Percentiles rank a stretch among this genome's conserved stretches.
Evolutionary conservation across 1,284 basidiomycete genomes (phyloP).

Genomic region (Ceratobasidium theobromae): DNA sequence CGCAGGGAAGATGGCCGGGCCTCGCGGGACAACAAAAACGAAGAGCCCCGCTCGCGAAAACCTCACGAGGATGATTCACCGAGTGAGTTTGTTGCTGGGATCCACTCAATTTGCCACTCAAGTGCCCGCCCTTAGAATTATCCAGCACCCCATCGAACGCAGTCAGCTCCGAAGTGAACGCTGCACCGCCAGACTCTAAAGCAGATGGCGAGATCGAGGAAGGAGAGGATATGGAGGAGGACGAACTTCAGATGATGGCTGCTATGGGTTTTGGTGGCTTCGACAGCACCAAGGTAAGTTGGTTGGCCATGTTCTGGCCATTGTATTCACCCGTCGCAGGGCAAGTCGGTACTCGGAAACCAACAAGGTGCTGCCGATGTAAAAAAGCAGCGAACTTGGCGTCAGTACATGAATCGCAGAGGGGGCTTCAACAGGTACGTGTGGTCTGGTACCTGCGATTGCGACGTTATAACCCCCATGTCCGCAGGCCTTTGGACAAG

Average conservation of each 20-base stretch:
- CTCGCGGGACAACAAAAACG: constrained; percentile 25
- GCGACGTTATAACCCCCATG: constrained; percentile 35
- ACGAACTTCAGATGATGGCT: constrained; percentile 81
- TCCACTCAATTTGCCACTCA: too few relatives aligned
- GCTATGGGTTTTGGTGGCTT: constrained; percentile 92
- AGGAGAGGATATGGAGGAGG: constrained; percentile 65
- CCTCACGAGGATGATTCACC: constrained; percentile 40
- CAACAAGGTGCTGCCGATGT: constrained; percentile 73
- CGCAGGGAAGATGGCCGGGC: constrained; percentile 37
- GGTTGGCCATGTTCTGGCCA: background rate
- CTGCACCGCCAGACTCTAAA: constrained; percentile 44
- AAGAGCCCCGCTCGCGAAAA: constrained; percentile 8
- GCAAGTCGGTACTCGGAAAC: constrained; percentile 77
- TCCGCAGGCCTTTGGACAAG: constrained; percentile 64
- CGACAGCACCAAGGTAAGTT: constrained; percentile 80
- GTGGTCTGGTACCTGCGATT: background rate
- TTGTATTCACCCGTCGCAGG: constrained; percentile 49
- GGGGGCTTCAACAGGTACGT: constrained; percentile 89
- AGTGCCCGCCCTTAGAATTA: too few relatives aligned
- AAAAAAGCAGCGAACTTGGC: constrained; percentile 91
- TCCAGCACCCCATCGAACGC: constrained; percentile 37
- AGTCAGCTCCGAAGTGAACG: constrained; percentile 45
- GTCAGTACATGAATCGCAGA: constrained; percentile 94
- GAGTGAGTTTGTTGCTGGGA: too few relatives aligned
- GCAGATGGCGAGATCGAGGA: constrained; percentile 50